Base-by-base conservation (phyloP, 2,329 filamentous ascomycete genomes). In the Colletotrichum brevisporum region DNA sequence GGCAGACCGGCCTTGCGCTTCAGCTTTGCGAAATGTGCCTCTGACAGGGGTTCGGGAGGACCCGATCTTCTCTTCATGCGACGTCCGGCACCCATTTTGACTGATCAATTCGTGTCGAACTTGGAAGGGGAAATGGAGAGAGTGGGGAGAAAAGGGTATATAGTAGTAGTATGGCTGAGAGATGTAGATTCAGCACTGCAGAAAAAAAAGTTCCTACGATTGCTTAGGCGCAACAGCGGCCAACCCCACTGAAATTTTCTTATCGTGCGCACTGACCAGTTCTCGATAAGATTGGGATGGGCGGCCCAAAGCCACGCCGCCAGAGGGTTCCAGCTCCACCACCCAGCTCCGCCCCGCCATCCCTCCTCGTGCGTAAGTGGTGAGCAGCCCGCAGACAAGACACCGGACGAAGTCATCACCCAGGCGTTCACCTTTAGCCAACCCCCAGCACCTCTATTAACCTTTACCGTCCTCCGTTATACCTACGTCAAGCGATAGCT, bases 51-150 rank as follows among this genome's bases (percentile, higher is more conserved):
- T 76, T 92, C 89, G 62, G 96, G 96, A 73, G 92, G 87, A 64
- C 94, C 95, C 88, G 98, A 96, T 84, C 98, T 98, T 81, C 94
- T 24, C 21, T 24, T 93, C 91, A 98, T 97, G 76, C 95, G 94
- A 79, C 94, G 92, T 80, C 94, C 93, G 71, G 90, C 89, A 85
- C 94, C 95, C 95, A 97, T 97, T 77, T 79, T 90, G 78, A 78
- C 73, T 67, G 71, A 64, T 72, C 69, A 67, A 43, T 70, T 57
- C 47, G 62, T 56, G 24, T 52, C 62, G 63, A 69, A 69, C 36
- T 64, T 66, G 69, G 72, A 73, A 58, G 60, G 41, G 66, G 63
- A 56, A 71, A 63, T 16, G 59, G 39, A 53, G 36, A 60, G 27
- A 63, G 55, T 24, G 31, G 31, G 31, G 8, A 36, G 16, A n/a